Evolutionary conservation across 768 basidiomycete genomes (phyloP), one percentile per base, ranked within the genome.

Genomic region (Artomyces pyxidatus): DNA sequence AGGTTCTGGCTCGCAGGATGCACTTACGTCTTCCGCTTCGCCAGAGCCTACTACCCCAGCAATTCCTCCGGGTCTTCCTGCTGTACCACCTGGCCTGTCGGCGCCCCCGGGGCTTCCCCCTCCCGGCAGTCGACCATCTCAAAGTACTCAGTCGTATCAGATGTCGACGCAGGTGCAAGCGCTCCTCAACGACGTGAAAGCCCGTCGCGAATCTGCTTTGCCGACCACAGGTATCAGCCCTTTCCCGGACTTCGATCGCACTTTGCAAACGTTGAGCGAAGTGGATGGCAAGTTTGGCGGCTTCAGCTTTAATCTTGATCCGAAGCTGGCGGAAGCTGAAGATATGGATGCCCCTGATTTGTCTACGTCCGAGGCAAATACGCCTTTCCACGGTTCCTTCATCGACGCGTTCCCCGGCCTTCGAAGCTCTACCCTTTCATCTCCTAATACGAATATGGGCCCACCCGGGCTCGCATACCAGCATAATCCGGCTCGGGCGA

Each of bases 221-320:
- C 59, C 64, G 10, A 59, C 71, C 7, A 63, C 68, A 35, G 64
- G 67, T 40, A 65, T 69, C 28, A 88, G 74, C 62, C 79, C 88
- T 10, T 94, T 94, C 75, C 92, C 91, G 9, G 91, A 94, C 54
- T 81, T 94, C 55, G 90, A 92, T 63, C 80, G 87, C 26, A 90
- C 87, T 17, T 70, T 93, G 39, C 80, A 85, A 60, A 81, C 77
- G 42, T 70, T 92, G 37, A 79, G 77, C 44, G 76, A 74, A 7
- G 79, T 73, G 37, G 84, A 84, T 55, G 76, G 68, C 26, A 77
- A 71, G 45, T 73, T 74, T 59, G 73, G 78, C 27, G 80, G 85
- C 8, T 93, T 93, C 69, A 89, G 83, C 63, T 93, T 94, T 68
- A 91, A 83, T 64, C 68, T 92, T 38, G 89, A 90, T 63, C 85